Base-by-base conservation (phyloP, 2,329 filamentous ascomycete species). In the Stenocarpella maydis region DNA sequence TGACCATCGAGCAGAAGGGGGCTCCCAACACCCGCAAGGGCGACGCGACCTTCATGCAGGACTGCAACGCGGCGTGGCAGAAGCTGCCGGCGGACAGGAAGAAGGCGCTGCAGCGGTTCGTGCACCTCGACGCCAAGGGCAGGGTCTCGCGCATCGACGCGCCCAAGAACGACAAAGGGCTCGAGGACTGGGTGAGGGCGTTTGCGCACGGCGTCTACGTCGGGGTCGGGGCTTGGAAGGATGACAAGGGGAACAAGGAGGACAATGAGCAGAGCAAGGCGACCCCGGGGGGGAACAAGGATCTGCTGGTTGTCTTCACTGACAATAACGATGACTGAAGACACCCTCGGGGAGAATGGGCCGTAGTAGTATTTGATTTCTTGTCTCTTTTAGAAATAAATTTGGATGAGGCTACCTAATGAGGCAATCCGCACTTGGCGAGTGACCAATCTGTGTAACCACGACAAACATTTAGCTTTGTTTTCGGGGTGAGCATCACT, bases 331-430 rank as follows among this genome's bases (percentile, higher is more conserved):
- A 64, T 12, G 31, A 60, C 37, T 68, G 8, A 26, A 37, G 75
- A 92, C 90, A 75, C 92, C 90, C 8, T 31, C 8, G 8, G 31
- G 69, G 92, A 12, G 31, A 14, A 2, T 90, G 0, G 90, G 90
- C 83, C 6, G 28, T 28, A 6, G 21, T 9, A 2, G n/a, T n/a
- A 5, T n/a, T 43, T 21, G 37, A 9, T 26, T 4, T 41, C 31
- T 17, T 17, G 12, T 53, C 28, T 8, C 15, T 26, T 31, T 4
- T 8, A 31, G 4, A 8, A n/a, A n/a, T n/a, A n/a, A n/a, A n/a
- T n/a, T n/a, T n/a, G n/a, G n/a, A n/a, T n/a, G n/a, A n/a, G n/a
- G n/a, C n/a, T n/a, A n/a, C n/a, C n/a, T n/a, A n/a, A n/a, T n/a
- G n/a, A n/a, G n/a, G n/a, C n/a, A n/a, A n/a, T n/a, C n/a, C n/a